phyloP scores from a whole-genome alignment of 1,284 basidiomycete genomes.

The Trametes hirsuta region DNA sequence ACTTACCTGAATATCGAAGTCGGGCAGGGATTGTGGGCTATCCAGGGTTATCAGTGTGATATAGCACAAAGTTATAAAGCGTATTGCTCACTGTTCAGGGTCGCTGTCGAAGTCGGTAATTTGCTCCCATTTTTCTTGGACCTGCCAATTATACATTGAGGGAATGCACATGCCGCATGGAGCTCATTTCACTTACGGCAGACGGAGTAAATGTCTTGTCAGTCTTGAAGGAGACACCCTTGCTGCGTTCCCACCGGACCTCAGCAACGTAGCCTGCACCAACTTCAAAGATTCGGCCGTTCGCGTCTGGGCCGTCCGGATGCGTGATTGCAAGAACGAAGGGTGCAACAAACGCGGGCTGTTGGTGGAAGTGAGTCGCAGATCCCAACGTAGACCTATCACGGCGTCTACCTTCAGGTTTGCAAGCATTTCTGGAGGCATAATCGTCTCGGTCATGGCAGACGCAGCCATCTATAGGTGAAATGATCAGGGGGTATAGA shows the following conservation, averaged over 20 bases:
- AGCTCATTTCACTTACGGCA: conserved; percentile 58
- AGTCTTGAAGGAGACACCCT: conserved; percentile 89
- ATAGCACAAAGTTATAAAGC: background rate
- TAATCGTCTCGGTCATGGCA: conserved; percentile 92
- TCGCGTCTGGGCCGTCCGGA: conserved; percentile 81
- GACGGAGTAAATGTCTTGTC: conserved; percentile 93
- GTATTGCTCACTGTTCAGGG: conserved; percentile 64
- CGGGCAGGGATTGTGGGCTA: conserved; percentile 72
- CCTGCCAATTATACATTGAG: conserved; percentile 40
- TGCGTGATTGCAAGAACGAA: conserved; percentile 83
- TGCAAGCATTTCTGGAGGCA: conserved; percentile 97
- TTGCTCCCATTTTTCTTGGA: conserved; percentile 82
- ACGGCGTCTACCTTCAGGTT: conserved; percentile 68
- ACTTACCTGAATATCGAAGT: conserved; percentile 68
- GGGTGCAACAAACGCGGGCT: conserved; percentile 94
- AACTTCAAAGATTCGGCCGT: conserved; percentile 90
- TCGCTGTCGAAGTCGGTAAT: conserved; percentile 79
- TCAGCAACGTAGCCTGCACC: conserved; percentile 95
- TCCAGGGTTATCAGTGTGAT: conserved; percentile 2
- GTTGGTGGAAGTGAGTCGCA: background rate
- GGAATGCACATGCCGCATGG: background rate
- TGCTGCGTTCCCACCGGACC: conserved; percentile 91
- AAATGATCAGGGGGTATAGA: background rate
- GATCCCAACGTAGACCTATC: background rate
- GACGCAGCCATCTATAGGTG: conserved; percentile 81